A percentile compares a stretch with the other conserved stretches of the same genome.
Conservation (phyloP, 257 asterid species). For the Coffea eugenioides region DNA sequence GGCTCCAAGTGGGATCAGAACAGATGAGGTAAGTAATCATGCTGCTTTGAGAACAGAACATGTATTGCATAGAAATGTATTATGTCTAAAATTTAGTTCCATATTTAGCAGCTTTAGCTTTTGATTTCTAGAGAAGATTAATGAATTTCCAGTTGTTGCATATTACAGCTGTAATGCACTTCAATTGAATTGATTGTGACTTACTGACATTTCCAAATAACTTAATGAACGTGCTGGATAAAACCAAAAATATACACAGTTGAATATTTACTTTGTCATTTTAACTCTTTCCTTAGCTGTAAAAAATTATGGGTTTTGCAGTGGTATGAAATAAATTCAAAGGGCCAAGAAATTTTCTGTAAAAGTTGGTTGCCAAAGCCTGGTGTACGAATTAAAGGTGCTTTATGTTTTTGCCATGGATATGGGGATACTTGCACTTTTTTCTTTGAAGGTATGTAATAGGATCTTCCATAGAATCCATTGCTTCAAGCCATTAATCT, state of each 20-base stretch:
- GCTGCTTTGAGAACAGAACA: not conserved
- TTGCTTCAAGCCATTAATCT: not conserved
- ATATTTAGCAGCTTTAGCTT: not conserved
- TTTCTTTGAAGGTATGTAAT: slow-evolving; percentile 88
- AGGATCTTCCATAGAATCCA: not conserved
- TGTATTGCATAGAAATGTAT: no score
- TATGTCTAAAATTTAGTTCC: not conserved
- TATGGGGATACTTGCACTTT: slow-evolving; percentile 99
- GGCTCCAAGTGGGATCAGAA: slow-evolving; percentile 92
- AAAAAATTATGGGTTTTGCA: slow-evolving; percentile 21
- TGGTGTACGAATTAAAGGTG: slow-evolving; percentile 82
- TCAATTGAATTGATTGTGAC: not conserved
- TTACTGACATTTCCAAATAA: not conserved
- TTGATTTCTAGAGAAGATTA: slow-evolving; percentile 7
- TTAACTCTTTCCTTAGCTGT: not conserved
- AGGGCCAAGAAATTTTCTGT: slow-evolving; percentile 86
- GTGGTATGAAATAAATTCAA: slow-evolving; percentile 89
- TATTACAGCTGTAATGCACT: no score
- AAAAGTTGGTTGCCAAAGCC: slow-evolving; percentile 97
- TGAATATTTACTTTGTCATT: not conserved
- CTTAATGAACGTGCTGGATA: not conserved
- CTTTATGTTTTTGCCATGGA: slow-evolving; percentile 90
- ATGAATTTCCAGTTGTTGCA: slow-evolving; percentile 3
- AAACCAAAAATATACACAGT: no score
- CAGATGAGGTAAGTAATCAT: slow-evolving; percentile 70